These are phyloP conservation scores for Fusarium sp. DNA, from an alignment of 2,329 filamentous ascomycete genomes.

Conservation along the genomic window DNA sequence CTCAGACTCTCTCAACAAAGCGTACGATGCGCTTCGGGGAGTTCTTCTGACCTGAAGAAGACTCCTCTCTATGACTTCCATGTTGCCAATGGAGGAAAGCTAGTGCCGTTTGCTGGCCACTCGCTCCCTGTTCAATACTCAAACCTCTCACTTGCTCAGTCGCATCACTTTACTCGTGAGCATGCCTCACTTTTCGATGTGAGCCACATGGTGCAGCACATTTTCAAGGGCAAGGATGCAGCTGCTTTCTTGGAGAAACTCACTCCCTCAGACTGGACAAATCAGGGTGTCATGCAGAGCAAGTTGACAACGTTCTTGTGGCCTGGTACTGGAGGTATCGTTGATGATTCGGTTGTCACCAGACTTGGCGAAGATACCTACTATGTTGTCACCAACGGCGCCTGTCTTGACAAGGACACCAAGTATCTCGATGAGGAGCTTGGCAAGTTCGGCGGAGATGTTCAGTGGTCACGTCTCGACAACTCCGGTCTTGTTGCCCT, in stretches of 20 bases:
- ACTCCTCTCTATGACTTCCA: slow-evolving; percentile 85
- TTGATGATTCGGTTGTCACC: slow-evolving; percentile 94
- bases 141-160: slow-evolving; percentile 80
- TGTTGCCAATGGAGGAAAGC: slow-evolving; percentile 82
- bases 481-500: slow-evolving; percentile 85
- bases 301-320: slow-evolving; percentile 88
- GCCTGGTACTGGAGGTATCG: slow-evolving; percentile 84
- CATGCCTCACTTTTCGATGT: slow-evolving; percentile 96
- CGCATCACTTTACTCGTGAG: slow-evolving; percentile 88
- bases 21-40: slow-evolving; percentile 44
- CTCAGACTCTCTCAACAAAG: slow-evolving; percentile 35
- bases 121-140: slow-evolving; percentile 93
- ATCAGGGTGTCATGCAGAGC: slow-evolving; percentile 74
- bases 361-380: slow-evolving; percentile 78
- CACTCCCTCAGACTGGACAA: slow-evolving; percentile 78
- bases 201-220: slow-evolving; percentile 94
- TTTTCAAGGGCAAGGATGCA: slow-evolving; percentile 83
- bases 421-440: slow-evolving; percentile 80
- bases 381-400: slow-evolving; percentile 96
- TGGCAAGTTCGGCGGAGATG: slow-evolving; percentile 61
- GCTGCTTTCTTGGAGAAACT: slow-evolving; percentile 84
- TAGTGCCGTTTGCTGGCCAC: slow-evolving; percentile 96
- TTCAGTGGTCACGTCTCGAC: slow-evolving; percentile 76
- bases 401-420: slow-evolving; percentile 88
- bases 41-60: slow-evolving; percentile 58